These are phyloP conservation scores for Artemisia princeps DNA, from an alignment of 140 eudicot species.

Conservation along the genomic window DNA sequence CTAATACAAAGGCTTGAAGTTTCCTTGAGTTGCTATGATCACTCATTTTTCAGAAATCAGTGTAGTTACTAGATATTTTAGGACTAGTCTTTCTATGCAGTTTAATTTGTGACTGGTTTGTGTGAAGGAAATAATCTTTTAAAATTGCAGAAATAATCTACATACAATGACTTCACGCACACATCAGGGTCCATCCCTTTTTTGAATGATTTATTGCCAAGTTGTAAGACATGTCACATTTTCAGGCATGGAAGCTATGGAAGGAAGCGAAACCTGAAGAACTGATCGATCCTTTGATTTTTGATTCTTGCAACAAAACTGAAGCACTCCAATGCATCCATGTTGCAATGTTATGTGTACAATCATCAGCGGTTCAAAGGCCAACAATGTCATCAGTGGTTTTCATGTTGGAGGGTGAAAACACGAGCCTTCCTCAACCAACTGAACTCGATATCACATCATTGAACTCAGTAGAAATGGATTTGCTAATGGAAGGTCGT, in stretches of 20 bases:
- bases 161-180: neutral
- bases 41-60: too few relatives aligned
- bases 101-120: too few relatives aligned
- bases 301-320: conserved; percentile 30
- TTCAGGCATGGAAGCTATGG: conserved; percentile 83
- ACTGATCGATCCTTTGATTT: conserved; percentile 50
- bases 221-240: neutral
- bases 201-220: neutral
- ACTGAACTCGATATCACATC: conserved; percentile 45
- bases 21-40: too few relatives aligned
- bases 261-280: conserved; percentile 48
- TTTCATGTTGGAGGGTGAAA: conserved; percentile 71
- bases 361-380: conserved; percentile 51
- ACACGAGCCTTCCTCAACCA: conserved; percentile 58
- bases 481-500: conserved; percentile 38
- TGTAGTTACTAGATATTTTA: too few relatives aligned
- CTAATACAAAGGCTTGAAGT: too few relatives aligned
- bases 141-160: too few relatives aligned
- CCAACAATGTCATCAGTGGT: conserved; percentile 76
- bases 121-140: too few relatives aligned
- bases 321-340: conserved; percentile 63
- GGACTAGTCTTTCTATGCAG: too few relatives aligned
- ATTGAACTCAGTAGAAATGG: conserved; percentile 41
- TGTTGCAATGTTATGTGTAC: conserved; percentile 67
- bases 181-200: neutral